phyloP scores from a whole-genome alignment of 2,329 filamentous ascomycete genomes.

The Ceratocystis albifundus region DNA sequence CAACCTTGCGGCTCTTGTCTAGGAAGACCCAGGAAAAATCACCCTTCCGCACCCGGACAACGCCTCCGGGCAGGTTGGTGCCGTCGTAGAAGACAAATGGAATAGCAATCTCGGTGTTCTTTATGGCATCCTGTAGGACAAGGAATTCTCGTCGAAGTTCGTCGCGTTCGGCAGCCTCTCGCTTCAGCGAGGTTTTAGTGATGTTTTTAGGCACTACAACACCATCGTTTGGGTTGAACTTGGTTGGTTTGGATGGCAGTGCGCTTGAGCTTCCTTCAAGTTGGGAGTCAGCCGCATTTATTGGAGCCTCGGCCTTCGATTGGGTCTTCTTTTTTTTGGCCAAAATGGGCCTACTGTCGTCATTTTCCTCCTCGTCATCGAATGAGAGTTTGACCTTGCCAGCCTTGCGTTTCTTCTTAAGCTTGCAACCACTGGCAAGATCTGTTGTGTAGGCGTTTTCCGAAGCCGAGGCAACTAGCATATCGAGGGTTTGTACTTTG shows the following conservation, averaged over 20 bases:
- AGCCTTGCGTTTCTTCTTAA: conserved; percentile 39
- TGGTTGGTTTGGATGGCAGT: conserved; percentile 31
- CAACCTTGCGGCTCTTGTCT: conserved; percentile 81
- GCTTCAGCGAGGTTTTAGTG: conserved; percentile 62
- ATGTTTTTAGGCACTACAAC: conserved; percentile 56
- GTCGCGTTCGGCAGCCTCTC: conserved; percentile 68
- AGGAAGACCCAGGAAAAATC: conserved; percentile 88
- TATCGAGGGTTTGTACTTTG: conserved; percentile 39
- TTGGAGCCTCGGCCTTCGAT: conserved; percentile 31
- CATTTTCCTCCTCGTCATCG: conserved; percentile 54
- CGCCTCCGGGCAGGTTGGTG: conserved; percentile 73
- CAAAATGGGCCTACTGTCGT: conserved; percentile 36
- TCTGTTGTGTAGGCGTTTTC: neutral
- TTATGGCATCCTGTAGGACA: conserved; percentile 70
- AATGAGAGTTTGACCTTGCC: conserved; percentile 48
- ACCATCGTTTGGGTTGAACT: conserved; percentile 50
- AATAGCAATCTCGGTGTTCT: conserved; percentile 76
- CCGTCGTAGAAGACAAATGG: conserved; percentile 98
- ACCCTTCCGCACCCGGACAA: conserved; percentile 80
- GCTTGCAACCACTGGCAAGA: conserved; percentile 24
- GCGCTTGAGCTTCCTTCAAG: conserved; percentile 24
- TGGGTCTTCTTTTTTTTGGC: conserved; percentile 27
- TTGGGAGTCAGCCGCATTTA: conserved; percentile 25
- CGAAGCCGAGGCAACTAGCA: conserved; percentile 35
- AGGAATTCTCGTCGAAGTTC: conserved; percentile 74